Percentiles rank a stretch among this genome's conserved stretches.
Conservation (phyloP, 176 grass and related monocot genomes). For the Oryza officinalis region DNA sequence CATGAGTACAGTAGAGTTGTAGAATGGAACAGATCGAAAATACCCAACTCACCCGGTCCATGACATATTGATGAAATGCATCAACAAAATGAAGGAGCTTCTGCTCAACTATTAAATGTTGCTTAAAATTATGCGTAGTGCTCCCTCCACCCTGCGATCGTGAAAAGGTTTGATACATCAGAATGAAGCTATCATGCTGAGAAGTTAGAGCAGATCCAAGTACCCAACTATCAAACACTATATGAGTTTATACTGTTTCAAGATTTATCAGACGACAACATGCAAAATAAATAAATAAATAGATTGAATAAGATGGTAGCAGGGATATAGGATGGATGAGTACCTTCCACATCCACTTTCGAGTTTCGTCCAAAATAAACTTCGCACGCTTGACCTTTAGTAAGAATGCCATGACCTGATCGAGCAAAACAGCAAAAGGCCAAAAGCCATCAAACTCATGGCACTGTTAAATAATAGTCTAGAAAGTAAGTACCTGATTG, state of each 20-base stretch:
- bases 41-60: slow-evolving; percentile 68
- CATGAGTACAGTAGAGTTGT: slow-evolving; percentile 16
- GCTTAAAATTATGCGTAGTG: slow-evolving; percentile 59
- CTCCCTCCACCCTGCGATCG: slow-evolving; percentile 55
- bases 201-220: slow-evolving; percentile 9
- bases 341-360: slow-evolving; percentile 99
- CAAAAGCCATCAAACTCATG: slow-evolving; percentile 13
- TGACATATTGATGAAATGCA: slow-evolving; percentile 91
- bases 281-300: neutral
- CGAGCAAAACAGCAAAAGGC: slow-evolving; percentile 14
- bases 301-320: slow-evolving; percentile 8
- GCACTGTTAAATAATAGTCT: neutral
- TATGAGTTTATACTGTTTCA: neutral
- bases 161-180: slow-evolving; percentile 22
- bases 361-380: slow-evolving; percentile 85
- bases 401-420: slow-evolving; percentile 97
- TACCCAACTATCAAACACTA: neutral
- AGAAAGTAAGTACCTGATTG: slow-evolving; percentile 63
- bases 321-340: slow-evolving; percentile 12
- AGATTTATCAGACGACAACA: neutral
- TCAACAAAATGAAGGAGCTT: slow-evolving; percentile 95
- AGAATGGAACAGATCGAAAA: neutral
- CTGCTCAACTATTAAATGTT: slow-evolving; percentile 88
- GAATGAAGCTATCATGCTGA: slow-evolving; percentile 8
- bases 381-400: slow-evolving; percentile 96